Base-by-base conservation (phyloP, 2,329 filamentous ascomycete species). In the Fusarium solani-melongenae region DNA sequence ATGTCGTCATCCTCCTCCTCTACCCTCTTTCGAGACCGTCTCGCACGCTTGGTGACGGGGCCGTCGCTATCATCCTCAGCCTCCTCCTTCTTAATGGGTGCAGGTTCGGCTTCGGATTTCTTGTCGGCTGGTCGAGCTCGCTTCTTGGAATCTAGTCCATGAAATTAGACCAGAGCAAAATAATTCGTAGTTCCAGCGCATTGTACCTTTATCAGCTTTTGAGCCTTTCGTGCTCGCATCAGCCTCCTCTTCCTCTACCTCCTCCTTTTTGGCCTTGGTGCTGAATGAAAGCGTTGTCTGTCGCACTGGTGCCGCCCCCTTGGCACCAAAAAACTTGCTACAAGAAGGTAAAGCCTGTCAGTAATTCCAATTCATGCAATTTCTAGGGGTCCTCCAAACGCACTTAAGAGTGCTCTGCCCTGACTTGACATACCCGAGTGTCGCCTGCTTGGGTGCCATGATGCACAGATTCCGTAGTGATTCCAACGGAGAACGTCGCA, bases 271-370 rank as follows among this genome's bases (percentile, higher is more conserved):
- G 59, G 82, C 79, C 79, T 90, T 91, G 57, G 90, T 91, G 38
- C 91, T 90, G 79, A 97, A 97, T 0, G 92, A 88, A 41, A 97
- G 85, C 76, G 92, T 96, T 1, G 93, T 92, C 82, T 98, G 94
- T 81, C 94, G 92, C 39, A 88, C 87, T 14, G 90, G 89, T 20
- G 88, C 73, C 6, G 74, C 85, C 0, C 88, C 82, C 75, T 88
- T 89, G 6, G 87, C 82, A 59, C 90, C 92, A 80, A 98, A 97
- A 85, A 98, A 98, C 81, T 96, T 96, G 70, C 96, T 98, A 60
- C 17, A 58, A 27, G 7, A 22, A 33, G 39, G 6, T 29, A 64
- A 62, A 38, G 27, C 17, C 24, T 29, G 71, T 74, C 49, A 73
- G 71, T 31, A 17, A 17, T 17, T 24, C 17, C 11, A 31, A 24